Evolutionary conservation across 169 alveolate genomes (phyloP).

Genomic region (Eimeria maxima): DNA sequence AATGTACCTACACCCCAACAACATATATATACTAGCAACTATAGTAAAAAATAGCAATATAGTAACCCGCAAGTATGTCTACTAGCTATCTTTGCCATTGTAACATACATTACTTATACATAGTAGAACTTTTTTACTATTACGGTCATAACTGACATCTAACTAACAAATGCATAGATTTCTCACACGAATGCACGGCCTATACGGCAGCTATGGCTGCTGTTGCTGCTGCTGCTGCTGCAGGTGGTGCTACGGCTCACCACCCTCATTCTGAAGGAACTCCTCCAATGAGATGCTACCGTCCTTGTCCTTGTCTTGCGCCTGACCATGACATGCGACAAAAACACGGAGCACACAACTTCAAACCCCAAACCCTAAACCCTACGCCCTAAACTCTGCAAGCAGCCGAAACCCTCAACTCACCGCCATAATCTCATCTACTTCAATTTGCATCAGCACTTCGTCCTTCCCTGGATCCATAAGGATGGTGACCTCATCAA

Average conservation of each 20-base stretch:
- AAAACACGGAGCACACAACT: not conserved
- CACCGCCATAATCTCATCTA: constrained; percentile 74
- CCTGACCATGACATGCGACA: not conserved
- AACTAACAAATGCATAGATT: too few relatives aligned
- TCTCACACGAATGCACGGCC: not conserved
- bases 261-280: constrained; percentile 69
- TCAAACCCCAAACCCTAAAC: not conserved
- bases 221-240: not conserved
- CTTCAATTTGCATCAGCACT: constrained; percentile 57
- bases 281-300: constrained; percentile 51
- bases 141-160: too few relatives aligned
- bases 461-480: constrained; percentile 79
- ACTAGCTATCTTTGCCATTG: not conserved
- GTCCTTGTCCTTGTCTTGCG: constrained; percentile 78
- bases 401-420: not conserved
- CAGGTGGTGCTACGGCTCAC: not conserved
- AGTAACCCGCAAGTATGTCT: not conserved
- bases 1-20: not conserved
- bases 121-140: too few relatives aligned
- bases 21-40: not conserved
- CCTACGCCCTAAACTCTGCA: not conserved
- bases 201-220: too few relatives aligned
- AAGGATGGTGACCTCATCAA: constrained; percentile 27
- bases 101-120: too few relatives aligned
- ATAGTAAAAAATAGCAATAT: not conserved